Conservation (phyloP, 768 basidiomycete species). For the Termitomyces sp. region DNA sequence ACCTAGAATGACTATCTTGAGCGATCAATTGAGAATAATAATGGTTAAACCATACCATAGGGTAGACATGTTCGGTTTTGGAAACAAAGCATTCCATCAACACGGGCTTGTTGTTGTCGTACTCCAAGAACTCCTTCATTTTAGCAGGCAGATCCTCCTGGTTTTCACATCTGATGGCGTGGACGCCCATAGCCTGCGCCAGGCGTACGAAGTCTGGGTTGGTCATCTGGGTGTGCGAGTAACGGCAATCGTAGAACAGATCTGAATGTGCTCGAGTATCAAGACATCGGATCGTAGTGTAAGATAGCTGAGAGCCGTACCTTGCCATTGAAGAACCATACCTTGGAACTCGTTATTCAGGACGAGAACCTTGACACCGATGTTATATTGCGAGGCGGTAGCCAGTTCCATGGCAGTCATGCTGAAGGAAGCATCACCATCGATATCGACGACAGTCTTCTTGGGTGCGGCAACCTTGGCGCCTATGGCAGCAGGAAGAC, state of each 20-base stretch:
- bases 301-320: constrained; percentile 34
- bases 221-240: constrained; percentile 93
- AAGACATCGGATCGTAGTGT: neutral
- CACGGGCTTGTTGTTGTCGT: constrained; percentile 82
- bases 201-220: constrained; percentile 95
- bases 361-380: constrained; percentile 92
- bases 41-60: constrained; percentile 57
- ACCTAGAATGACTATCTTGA: constrained; percentile 42
- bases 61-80: constrained; percentile 84
- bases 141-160: constrained; percentile 80
- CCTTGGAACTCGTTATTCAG: constrained; percentile 98
- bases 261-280: constrained; percentile 36
- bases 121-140: constrained; percentile 99
- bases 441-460: constrained; percentile 93
- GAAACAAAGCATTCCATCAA: constrained; percentile 89
- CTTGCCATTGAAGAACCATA: constrained; percentile 99
- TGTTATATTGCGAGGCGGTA: constrained; percentile 86
- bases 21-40: constrained; percentile 1
- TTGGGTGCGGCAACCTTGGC: constrained; percentile 95
- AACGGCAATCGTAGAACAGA: constrained; percentile 95
- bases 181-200: constrained; percentile 88
- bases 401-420: constrained; percentile 99
- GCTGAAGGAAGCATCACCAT: constrained; percentile 97
- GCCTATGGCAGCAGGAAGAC: constrained; percentile 90
- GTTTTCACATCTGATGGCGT: constrained; percentile 75